A percentile compares a stretch with the other conserved stretches of the same genome.
Conservation (phyloP, 2,329 filamentous ascomycete species). For the Colletotrichum sansevieriae region DNA sequence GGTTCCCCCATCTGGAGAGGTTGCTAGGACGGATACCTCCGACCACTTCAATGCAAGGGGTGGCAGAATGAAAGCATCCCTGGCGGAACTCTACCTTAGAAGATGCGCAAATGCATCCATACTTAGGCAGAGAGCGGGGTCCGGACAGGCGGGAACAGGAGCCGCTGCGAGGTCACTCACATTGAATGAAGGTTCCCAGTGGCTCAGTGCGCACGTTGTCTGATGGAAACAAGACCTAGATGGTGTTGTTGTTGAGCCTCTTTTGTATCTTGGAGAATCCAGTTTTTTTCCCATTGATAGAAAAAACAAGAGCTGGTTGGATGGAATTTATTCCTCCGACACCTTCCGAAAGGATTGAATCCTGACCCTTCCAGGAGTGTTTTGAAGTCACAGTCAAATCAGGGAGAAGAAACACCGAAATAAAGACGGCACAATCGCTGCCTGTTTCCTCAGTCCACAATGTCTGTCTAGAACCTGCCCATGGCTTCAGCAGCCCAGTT, state of each 20-base stretch:
- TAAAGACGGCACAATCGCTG: background rate
- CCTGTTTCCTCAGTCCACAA: background rate
- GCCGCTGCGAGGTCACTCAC: conserved; percentile 26
- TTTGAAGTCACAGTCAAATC: background rate
- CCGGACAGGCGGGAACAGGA: conserved; percentile 25
- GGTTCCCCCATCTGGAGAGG: too few species aligned
- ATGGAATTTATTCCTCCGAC: background rate
- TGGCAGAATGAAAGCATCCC: conserved; percentile 13
- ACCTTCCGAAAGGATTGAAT: background rate
- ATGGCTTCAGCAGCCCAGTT: background rate
- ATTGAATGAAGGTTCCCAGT: too few species aligned
- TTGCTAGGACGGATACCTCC: too few species aligned
- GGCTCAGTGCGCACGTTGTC: background rate
- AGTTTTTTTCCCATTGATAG: too few species aligned
- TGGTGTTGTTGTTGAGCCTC: background rate
- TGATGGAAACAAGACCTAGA: conserved; percentile 11
- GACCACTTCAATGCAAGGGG: conserved; percentile 15
- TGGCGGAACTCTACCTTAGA: background rate
- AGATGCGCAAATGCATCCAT: conserved; percentile 16
- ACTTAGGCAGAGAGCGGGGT: conserved; percentile 14
- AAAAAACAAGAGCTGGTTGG: too few species aligned
- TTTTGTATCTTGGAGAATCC: background rate
- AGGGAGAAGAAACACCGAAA: background rate
- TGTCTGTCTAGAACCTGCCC: too few species aligned
- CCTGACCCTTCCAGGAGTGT: background rate